phyloP scores from a whole-genome alignment of 371 early-diverging fungal species.

The Lichtheimia ornata region DNA sequence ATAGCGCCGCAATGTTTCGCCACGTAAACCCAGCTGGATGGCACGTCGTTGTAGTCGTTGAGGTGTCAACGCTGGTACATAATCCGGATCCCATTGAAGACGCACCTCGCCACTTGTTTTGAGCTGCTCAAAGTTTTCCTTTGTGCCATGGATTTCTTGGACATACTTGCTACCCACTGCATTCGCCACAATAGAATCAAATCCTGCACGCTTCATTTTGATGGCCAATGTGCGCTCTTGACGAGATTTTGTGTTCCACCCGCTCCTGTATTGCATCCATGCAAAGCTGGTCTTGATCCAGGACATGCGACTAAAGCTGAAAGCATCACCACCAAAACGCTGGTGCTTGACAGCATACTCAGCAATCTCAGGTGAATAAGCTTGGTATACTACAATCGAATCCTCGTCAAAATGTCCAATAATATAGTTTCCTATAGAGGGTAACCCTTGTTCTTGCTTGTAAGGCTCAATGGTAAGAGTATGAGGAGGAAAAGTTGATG shows the following conservation, averaged over 20 bases:
- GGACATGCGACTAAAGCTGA: constrained; percentile 37
- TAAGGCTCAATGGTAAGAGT: constrained; percentile 13
- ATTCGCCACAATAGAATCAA: constrained; percentile 23
- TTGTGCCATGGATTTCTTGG: constrained; percentile 3
- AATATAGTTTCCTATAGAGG: constrained; percentile 18
- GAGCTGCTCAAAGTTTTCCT: constrained; percentile 15
- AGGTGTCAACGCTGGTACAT: constrained; percentile 19
- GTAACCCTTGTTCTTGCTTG: neutral
- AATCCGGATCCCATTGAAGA: constrained; percentile 54
- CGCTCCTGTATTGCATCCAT: constrained; percentile 52
- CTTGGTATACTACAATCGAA: constrained; percentile 47
- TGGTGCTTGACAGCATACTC: constrained; percentile 26
- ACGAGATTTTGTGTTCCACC: constrained; percentile 34
- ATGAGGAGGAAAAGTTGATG: neutral
- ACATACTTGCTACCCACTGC: constrained; percentile 16
- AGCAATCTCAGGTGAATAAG: constrained; percentile 33
- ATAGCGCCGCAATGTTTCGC: constrained; percentile 17
- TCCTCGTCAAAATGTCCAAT: constrained; percentile 25
- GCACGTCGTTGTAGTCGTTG: constrained; percentile 22
- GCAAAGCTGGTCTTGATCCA: constrained; percentile 51
- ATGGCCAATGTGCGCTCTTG: constrained; percentile 45
- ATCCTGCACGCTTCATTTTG: constrained; percentile 22
- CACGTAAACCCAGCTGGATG: constrained; percentile 39
- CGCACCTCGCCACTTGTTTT: constrained; percentile 20
- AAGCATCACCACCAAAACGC: constrained; percentile 22